phyloP scores from a whole-genome alignment of 140 eudicot species.

The Anethum foeniculum region DNA sequence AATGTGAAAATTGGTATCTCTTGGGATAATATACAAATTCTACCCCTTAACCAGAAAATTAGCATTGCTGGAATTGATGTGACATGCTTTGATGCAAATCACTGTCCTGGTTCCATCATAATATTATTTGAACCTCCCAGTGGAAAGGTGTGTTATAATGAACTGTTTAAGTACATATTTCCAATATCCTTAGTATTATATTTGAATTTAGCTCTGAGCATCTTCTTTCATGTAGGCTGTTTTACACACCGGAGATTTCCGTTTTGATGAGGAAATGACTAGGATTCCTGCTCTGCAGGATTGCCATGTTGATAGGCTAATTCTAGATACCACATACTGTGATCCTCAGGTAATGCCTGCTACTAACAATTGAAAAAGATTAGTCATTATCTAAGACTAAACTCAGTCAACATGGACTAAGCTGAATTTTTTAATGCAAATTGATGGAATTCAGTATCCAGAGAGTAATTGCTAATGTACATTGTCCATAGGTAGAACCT shows the following conservation, averaged over 20 bases:
- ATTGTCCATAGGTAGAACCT: background rate
- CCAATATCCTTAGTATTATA: conserved; percentile 10
- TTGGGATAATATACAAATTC: conserved; percentile 60
- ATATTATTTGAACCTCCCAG: conserved; percentile 80
- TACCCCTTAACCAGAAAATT: conserved; percentile 45
- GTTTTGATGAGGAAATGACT: conserved; percentile 70
- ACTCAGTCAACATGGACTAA: background rate
- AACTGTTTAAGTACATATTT: background rate
- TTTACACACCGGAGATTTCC: conserved; percentile 92
- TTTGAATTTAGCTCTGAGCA: conserved; percentile 6
- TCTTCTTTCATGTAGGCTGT: conserved; percentile 54
- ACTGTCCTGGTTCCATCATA: conserved; percentile 87
- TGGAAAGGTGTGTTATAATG: conserved; percentile 51
- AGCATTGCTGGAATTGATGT: conserved; percentile 34
- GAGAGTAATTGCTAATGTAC: background rate
- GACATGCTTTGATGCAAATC: conserved; percentile 96
- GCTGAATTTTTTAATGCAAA: background rate
- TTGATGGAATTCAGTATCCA: background rate
- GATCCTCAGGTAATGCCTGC: conserved; percentile 62
- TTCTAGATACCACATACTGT: conserved; percentile 95
- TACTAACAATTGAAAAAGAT: background rate
- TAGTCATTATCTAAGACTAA: background rate
- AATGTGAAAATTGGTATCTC: conserved; percentile 79
- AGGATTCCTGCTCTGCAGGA: conserved; percentile 38
- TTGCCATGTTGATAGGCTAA: conserved; percentile 47